These are phyloP conservation scores for Aechmea fasciata DNA, from an alignment of 176 grass and related monocot species.

Conservation along the genomic window DNA sequence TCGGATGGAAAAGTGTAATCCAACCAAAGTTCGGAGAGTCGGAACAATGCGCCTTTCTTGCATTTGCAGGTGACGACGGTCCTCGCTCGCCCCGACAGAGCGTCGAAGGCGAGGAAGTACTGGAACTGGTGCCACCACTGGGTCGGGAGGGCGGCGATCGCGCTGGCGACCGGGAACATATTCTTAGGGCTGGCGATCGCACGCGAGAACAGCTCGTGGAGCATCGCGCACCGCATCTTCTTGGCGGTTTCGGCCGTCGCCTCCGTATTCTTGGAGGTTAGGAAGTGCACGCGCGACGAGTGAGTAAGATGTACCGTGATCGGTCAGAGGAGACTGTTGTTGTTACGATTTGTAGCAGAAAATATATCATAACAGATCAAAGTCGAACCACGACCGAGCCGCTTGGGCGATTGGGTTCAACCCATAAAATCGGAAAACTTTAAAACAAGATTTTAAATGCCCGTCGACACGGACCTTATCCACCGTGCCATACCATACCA, in stretches of 20 bases:
- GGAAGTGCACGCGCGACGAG: slow-evolving; percentile 32
- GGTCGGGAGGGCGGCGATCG: slow-evolving; percentile 44
- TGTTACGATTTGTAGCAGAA: no score
- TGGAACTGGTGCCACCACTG: slow-evolving; percentile 98
- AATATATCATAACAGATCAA: no score
- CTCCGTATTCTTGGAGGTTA: slow-evolving; percentile 49
- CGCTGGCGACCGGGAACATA: slow-evolving; percentile 49
- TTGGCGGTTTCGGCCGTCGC: slow-evolving; percentile 52
- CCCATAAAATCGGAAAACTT: no score
- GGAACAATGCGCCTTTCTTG: background rate
- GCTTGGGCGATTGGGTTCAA: no score
- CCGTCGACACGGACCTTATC: no score
- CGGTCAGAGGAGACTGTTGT: no score
- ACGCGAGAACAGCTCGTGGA: slow-evolving; percentile 41
- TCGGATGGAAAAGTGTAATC: no score
- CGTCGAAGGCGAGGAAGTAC: slow-evolving; percentile 66
- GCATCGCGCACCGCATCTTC: slow-evolving; percentile 60
- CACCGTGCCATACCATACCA: no score
- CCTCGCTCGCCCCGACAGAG: slow-evolving; percentile 57
- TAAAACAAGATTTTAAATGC: no score
- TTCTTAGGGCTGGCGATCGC: slow-evolving; percentile 65
- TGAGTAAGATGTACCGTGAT: background rate
- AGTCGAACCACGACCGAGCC: no score
- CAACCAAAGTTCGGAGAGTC: background rate
- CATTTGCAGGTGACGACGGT: slow-evolving; percentile 46